Percentiles rank a stretch among this genome's conserved stretches.
Conservation (phyloP, 1,284 basidiomycete species). For the Microbotryum intermedium region DNA sequence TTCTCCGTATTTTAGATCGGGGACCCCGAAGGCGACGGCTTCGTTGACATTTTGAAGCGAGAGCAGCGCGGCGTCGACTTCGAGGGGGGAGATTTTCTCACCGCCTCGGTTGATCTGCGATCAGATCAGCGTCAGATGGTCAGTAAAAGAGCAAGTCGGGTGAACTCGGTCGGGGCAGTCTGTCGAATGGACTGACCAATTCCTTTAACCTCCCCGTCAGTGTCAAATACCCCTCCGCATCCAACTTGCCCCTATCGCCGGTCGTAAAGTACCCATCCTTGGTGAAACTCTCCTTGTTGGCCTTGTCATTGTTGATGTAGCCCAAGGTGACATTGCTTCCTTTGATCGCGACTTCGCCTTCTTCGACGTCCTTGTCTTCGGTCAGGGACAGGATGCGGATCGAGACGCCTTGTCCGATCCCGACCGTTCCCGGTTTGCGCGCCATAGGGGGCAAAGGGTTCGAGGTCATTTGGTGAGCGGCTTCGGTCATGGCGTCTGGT, state of each 20-base stretch:
- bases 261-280: constrained; percentile 48
- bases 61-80: constrained; percentile 49
- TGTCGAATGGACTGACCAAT: constrained; percentile 39
- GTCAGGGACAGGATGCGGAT: constrained; percentile 37
- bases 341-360: constrained; percentile 45
- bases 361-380: constrained; percentile 17
- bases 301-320: constrained; percentile 43
- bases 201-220: constrained; percentile 55
- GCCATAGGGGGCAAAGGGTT: constrained; percentile 39
- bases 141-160: neutral
- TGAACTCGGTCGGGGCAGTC: too few relatives aligned
- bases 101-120: constrained; percentile 28
- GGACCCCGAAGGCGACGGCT: constrained; percentile 43
- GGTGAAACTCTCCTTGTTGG: constrained; percentile 38
- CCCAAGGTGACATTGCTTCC: constrained; percentile 45
- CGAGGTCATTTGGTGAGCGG: constrained; percentile 45
- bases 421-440: constrained; percentile 44
- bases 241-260: constrained; percentile 57
- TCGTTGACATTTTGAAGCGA: constrained; percentile 47
- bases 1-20: constrained; percentile 37
- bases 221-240: constrained; percentile 53
- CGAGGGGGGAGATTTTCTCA: constrained; percentile 60
- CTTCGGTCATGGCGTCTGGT: constrained; percentile 31
- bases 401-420: constrained; percentile 44
- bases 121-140: too few relatives aligned